A percentile compares a stretch with the other conserved stretches of the same genome.
Evolutionary conservation across 2,329 filamentous ascomycete genomes (phyloP).

Genomic region (Passalora sequoiae): DNA sequence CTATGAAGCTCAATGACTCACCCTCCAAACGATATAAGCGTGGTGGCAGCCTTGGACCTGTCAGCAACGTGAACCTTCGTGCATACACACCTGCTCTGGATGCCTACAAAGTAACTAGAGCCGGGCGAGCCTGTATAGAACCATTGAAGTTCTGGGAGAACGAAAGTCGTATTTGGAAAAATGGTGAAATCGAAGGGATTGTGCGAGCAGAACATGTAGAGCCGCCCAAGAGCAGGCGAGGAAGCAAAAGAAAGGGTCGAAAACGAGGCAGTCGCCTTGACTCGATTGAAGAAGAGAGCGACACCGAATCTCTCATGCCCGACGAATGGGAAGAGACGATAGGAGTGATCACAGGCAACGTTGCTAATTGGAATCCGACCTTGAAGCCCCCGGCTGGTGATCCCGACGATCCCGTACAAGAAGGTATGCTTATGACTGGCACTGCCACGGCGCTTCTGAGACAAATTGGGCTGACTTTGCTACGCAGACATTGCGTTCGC

Average conservation of each 20-base stretch:
- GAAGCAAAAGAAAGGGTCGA: conserved; percentile 32
- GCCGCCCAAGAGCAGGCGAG: conserved; percentile 25
- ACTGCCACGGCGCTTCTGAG: conserved; percentile 3
- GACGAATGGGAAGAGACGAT: conserved; percentile 69
- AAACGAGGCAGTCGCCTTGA: conserved; percentile 35
- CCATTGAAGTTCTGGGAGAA: conserved; percentile 84
- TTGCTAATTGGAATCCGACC: conserved; percentile 51
- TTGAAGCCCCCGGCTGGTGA: conserved; percentile 24
- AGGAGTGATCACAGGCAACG: conserved; percentile 59
- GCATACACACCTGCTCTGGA: conserved; percentile 41
- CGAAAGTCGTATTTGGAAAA: conserved; percentile 66
- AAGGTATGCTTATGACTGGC: conserved; percentile 32
- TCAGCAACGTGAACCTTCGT: conserved; percentile 35
- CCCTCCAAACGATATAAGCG: conserved; percentile 17
- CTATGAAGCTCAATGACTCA: conserved; percentile 19
- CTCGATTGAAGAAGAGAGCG: conserved; percentile 37
- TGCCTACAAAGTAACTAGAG: conserved; percentile 62
- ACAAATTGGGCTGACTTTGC: conserved; percentile 11
- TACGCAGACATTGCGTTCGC: conserved; percentile 56
- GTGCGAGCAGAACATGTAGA: conserved; percentile 64
- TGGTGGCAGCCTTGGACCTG: conserved; percentile 27
- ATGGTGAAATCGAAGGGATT: conserved; percentile 69
- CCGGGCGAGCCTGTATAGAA: conserved; percentile 69
- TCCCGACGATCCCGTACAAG: conserved; percentile 38
- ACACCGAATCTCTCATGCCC: conserved; percentile 50